phyloP scores from a whole-genome alignment of 2,329 filamentous ascomycete genomes.

The Nothopassalora personata region DNA sequence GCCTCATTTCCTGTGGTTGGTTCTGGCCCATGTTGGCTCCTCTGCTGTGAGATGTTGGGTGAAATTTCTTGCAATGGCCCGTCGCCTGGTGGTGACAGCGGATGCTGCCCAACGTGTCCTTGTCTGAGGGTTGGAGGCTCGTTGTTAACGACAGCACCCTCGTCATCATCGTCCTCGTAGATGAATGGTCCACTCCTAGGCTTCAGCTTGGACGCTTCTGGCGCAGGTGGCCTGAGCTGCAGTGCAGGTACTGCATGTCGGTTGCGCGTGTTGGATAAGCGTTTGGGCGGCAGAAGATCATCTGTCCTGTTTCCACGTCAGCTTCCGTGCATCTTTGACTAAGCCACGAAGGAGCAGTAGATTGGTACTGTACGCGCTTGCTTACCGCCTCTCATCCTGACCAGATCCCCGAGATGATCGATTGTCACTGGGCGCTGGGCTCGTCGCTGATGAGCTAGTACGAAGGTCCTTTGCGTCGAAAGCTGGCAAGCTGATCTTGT shows the following conservation, averaged over 20 bases:
- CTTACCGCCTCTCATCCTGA: constrained; percentile 12
- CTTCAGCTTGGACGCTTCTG: constrained; percentile 1
- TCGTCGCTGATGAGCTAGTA: constrained; percentile 9
- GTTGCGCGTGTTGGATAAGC: constrained; percentile 30
- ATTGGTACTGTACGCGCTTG: neutral
- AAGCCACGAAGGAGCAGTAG: neutral
- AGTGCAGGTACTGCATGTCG: constrained; percentile 29
- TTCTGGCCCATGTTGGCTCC: neutral
- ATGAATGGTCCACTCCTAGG: constrained; percentile 24
- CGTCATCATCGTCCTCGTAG: constrained; percentile 26
- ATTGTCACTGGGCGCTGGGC: constrained; percentile 11
- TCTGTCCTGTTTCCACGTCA: constrained; percentile 16
- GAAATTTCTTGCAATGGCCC: constrained; percentile 27
- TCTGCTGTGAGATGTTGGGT: constrained; percentile 22
- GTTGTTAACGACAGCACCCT: constrained; percentile 3
- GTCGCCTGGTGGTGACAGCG: constrained; percentile 2
- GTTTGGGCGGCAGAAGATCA: constrained; percentile 17
- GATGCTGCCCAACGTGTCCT: neutral
- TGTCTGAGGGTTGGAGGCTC: neutral
- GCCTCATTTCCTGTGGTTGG: neutral
- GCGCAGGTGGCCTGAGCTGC: constrained; percentile 16
- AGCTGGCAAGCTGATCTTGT: constrained; percentile 19
- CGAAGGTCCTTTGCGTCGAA: constrained; percentile 17
- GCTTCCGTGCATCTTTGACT: constrained; percentile 2
- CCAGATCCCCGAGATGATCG: constrained; percentile 1